Percentiles rank a stretch among this genome's conserved stretches.
Conservation (phyloP, 345 rosid species). For the Noccaea caerulescens region DNA sequence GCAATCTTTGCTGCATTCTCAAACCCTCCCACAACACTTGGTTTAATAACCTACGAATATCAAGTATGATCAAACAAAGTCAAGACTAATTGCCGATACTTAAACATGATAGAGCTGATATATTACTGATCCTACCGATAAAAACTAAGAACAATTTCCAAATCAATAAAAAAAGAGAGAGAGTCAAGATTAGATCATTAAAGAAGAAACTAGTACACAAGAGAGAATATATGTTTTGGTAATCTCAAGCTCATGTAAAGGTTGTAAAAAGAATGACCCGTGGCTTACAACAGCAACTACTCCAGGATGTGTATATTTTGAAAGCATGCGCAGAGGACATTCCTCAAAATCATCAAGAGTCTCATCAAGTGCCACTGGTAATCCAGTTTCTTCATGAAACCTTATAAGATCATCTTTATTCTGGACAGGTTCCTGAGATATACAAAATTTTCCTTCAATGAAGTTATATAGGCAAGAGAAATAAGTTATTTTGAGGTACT, state of each 20-base stretch:
- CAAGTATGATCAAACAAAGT: slow-evolving; percentile 23
- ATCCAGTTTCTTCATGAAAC: slow-evolving; percentile 86
- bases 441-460: slow-evolving; percentile 18
- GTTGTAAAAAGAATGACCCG: slow-evolving; percentile 17
- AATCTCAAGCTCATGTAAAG: slow-evolving; percentile 23
- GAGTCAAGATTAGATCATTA: slow-evolving; percentile 14
- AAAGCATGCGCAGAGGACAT: slow-evolving; percentile 62
- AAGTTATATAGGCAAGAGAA: slow-evolving; percentile 27
- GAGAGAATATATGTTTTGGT: slow-evolving; percentile 11
- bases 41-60: slow-evolving; percentile 76
- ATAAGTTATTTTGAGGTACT: slow-evolving; percentile 1
- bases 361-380: slow-evolving; percentile 95
- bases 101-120: slow-evolving; percentile 11
- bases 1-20: slow-evolving; percentile 80
- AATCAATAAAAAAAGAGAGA: slow-evolving; percentile 7
- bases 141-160: slow-evolving; percentile 1
- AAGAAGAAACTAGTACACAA: slow-evolving; percentile 12
- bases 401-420: slow-evolving; percentile 70
- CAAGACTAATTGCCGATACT: slow-evolving; percentile 2
- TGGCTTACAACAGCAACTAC: slow-evolving; percentile 85
- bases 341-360: slow-evolving; percentile 61
- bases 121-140: neutral
- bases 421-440: slow-evolving; percentile 86
- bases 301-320: slow-evolving; percentile 70
- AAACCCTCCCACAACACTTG: slow-evolving; percentile 87